These are phyloP conservation scores for Pleurotus eryngii DNA, from an alignment of 768 basidiomycete genomes.

Conservation along the genomic window DNA sequence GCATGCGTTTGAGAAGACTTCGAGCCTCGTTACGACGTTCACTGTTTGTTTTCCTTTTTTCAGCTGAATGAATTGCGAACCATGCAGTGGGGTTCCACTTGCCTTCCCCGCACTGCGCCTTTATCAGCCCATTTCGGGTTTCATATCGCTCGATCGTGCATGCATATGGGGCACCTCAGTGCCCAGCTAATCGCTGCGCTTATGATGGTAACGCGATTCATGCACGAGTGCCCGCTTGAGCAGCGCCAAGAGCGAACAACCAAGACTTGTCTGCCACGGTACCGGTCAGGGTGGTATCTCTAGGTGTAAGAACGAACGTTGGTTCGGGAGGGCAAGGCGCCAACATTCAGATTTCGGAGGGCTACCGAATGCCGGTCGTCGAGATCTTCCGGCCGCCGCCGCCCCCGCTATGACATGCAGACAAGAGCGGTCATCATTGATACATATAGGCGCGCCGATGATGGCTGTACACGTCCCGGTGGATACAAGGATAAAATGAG, in stretches of 20 bases:
- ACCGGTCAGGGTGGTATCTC: neutral
- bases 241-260: too few species aligned
- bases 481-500: conserved; percentile 7
- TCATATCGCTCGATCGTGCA: neutral
- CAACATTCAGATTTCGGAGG: too few species aligned
- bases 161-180: neutral
- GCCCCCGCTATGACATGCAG: neutral
- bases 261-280: too few species aligned
- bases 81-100: conserved; percentile 5
- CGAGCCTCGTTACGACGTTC: neutral
- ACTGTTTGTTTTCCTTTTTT: neutral
- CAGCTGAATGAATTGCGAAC: neutral
- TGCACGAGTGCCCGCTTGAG: too few species aligned
- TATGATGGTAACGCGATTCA: too few species aligned
- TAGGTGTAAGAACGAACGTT: neutral
- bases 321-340: neutral
- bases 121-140: neutral
- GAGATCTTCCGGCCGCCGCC: conserved; percentile 11
- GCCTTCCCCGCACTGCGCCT: conserved; percentile 3
- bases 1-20: neutral
- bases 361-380: neutral
- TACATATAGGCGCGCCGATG: conserved; percentile 13
- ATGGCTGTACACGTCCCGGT: conserved; percentile 10
- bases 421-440: conserved; percentile 8
- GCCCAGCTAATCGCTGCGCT: neutral